Evolutionary conservation across 225 moss, liverwort and hornwort genomes (phyloP), one percentile per base, ranked within the genome.

Genomic region (Climacium dendroides): DNA sequence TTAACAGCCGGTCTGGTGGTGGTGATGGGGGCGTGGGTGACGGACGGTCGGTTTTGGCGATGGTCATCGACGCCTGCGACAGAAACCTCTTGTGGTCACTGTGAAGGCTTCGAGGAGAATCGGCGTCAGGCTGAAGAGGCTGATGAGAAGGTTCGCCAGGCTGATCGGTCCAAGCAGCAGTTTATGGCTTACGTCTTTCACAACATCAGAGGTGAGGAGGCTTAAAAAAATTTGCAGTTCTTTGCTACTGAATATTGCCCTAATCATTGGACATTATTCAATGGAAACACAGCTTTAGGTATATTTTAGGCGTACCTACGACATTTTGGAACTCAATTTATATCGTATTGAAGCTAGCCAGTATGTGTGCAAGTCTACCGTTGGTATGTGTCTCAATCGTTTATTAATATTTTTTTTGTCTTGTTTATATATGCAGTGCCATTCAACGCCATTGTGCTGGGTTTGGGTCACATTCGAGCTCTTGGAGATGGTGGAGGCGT

Each of bases 141-240:
- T 28, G 94, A 92, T 8, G 94, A 95, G 90, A 93, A 87, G 74
- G 96, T 94, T 34, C 94, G 90, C 10, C 94, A 91, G 84, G 96
- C 96, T 45, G 95, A 95, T 53, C 85, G 93, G 48, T 92, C 93
- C 3, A 96, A 96, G 87, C 96, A 96, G 43, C 96, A 96, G 85
- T 96, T 96, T 22, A 96, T 96, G 95, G 96, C 96, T 2, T 96
- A 96, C 43, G 96, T 96, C 7, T 96, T 96, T 26, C 96, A 96
- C 45, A 96, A 96, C 25, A 96, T 96, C 23, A 87, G 96, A 92
- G 96, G 96, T 96, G 61, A 83, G 89, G 8, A 13, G 7, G 20
- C 32, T 53, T 30, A 2, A 5, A 3, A 39, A 11, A 15, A 5
- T 1, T 11, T 8, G 11, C 9, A 28, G 28, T 70, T 67, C 45